These are phyloP conservation scores for Kregervanrija pseudodelftensis DNA, from an alignment of 805 yeast species.

Conservation along the genomic window DNA sequence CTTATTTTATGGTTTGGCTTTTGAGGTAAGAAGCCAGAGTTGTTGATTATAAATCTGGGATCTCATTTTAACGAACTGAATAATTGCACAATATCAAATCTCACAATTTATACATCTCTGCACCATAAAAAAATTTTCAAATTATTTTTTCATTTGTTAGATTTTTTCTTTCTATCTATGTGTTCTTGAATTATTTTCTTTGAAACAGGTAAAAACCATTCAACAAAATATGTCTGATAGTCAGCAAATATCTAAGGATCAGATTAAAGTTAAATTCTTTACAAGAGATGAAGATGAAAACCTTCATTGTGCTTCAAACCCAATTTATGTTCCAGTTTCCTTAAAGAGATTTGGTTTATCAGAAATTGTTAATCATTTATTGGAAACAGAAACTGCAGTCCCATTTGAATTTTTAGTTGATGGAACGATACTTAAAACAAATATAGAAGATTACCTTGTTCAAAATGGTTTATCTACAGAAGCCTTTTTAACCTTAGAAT, in stretches of 20 bases:
- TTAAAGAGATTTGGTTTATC: conserved; percentile 88
- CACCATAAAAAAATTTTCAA: not conserved
- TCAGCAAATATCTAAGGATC: conserved; percentile 23
- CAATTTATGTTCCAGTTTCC: conserved; percentile 80
- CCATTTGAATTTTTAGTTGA: conserved; percentile 92
- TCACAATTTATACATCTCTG: no score
- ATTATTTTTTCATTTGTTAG: no score
- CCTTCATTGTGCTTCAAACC: conserved; percentile 68
- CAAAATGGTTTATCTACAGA: conserved; percentile 77
- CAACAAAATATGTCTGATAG: conserved; percentile 9
- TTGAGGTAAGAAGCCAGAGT: not conserved
- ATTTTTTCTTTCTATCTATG: not conserved
- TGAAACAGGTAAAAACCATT: not conserved
- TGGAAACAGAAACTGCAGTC: conserved; percentile 54
- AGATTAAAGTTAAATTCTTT: conserved; percentile 73
- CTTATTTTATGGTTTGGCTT: no score
- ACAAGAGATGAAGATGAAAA: conserved; percentile 78
- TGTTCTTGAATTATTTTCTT: not conserved
- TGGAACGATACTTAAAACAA: conserved; percentile 70
- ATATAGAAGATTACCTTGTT: conserved; percentile 72
- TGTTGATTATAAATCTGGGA: no score
- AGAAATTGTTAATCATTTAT: conserved; percentile 88
- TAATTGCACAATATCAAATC: no score
- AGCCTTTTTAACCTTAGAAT: conserved; percentile 72
- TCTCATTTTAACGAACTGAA: no score